These are phyloP conservation scores for Podospora pseudopauciseta DNA, from an alignment of 495 filamentous ascomycete species.

Conservation along the genomic window DNA sequence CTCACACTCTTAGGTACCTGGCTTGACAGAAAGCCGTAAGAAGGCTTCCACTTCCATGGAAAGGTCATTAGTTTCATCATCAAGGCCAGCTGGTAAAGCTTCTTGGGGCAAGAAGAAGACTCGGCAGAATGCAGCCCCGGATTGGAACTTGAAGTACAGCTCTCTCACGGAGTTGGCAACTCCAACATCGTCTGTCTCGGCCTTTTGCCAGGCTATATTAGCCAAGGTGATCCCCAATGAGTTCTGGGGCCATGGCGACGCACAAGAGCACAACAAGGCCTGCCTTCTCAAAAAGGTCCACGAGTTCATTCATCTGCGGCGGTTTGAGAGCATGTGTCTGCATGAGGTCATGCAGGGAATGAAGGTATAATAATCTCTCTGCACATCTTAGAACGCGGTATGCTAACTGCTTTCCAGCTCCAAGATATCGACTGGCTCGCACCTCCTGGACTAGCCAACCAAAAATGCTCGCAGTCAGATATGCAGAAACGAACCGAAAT, in stretches of 20 bases:
- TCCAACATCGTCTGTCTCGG: conserved; percentile 66
- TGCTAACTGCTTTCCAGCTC: conserved; percentile 43
- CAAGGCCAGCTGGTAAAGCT: conserved; percentile 1
- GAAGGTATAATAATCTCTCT: conserved; percentile 51
- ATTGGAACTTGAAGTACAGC: conserved; percentile 15
- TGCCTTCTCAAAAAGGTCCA: conserved; percentile 65
- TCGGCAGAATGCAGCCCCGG: neutral
- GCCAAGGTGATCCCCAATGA: conserved; percentile 67
- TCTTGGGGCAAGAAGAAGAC: conserved; percentile 13
- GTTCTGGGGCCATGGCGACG: conserved; percentile 65
- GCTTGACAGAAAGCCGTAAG: neutral
- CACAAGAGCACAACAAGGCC: conserved; percentile 54
- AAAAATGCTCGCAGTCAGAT: conserved; percentile 68
- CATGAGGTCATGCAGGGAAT: conserved; percentile 73
- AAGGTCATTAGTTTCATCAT: neutral
- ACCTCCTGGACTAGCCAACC: conserved; percentile 39
- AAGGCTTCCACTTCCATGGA: neutral
- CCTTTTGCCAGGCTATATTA: conserved; percentile 80
- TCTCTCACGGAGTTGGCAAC: conserved; percentile 69
- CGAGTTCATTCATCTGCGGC: conserved; percentile 69
- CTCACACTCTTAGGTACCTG: neutral
- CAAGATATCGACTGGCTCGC: conserved; percentile 68
- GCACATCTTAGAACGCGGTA: neutral
- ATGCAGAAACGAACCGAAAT: conserved; percentile 72
- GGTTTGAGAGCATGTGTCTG: conserved; percentile 76